Percentiles rank a stretch among this genome's conserved stretches.
Conservation (phyloP, 176 grass and related monocot species). For the Rhipidocladum racemiflorum region DNA sequence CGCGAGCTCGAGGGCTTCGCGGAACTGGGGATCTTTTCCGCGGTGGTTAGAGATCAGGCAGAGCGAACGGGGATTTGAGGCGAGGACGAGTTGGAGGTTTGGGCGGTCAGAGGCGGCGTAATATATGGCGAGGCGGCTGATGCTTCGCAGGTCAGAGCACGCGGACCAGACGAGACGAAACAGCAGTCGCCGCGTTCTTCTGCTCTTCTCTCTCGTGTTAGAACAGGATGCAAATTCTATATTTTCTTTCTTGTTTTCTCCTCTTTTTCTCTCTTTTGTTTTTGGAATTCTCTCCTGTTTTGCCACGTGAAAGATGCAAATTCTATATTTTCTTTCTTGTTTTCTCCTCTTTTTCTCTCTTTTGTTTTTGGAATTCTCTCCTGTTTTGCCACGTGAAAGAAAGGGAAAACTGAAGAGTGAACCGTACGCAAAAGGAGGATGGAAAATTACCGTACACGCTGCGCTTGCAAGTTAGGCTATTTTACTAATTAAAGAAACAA, state of each 20-base stretch:
- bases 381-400: background rate
- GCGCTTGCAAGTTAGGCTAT: background rate
- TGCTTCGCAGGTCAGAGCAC: constrained; percentile 17
- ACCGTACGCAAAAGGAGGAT: background rate
- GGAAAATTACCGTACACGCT: background rate
- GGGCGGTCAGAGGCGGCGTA: background rate
- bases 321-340: background rate
- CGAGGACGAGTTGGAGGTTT: background rate
- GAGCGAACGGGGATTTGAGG: background rate
- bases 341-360: background rate
- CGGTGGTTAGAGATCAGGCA: background rate
- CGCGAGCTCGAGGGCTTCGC: background rate
- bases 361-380: background rate
- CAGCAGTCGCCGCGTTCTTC: constrained; percentile 15
- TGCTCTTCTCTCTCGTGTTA: background rate
- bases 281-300: too few relatives aligned
- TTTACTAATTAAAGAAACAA: background rate
- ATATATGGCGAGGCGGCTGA: background rate
- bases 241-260: background rate
- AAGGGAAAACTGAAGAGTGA: background rate
- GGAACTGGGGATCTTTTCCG: constrained; percentile 20
- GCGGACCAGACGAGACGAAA: constrained; percentile 9
- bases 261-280: background rate
- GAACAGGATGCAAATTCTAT: constrained; percentile 17
- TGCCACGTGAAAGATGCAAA: too few relatives aligned